Conservation (phyloP, 768 basidiomycete genomes). For the Mycena polygramma region DNA sequence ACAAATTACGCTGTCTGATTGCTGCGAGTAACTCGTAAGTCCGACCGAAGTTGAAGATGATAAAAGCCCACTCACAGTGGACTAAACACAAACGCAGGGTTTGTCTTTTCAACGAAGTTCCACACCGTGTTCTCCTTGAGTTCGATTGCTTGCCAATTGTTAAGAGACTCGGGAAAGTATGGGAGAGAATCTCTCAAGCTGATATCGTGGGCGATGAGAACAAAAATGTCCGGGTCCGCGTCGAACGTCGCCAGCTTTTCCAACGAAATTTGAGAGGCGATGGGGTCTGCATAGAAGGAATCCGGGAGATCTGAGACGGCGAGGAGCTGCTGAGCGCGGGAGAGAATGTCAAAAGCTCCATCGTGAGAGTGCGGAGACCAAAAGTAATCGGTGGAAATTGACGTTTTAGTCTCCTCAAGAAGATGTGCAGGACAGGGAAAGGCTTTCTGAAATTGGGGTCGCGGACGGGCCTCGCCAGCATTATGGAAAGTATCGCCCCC, state of each 20-base stretch:
- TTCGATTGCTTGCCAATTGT: constrained; percentile 21
- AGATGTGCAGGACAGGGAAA: constrained; percentile 35
- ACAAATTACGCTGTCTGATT: not conserved
- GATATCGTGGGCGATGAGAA: constrained; percentile 34
- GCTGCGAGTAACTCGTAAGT: not conserved
- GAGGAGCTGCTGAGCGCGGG: constrained; percentile 28
- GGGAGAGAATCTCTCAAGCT: constrained; percentile 18
- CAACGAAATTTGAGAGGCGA: constrained; percentile 19
- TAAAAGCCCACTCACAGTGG: constrained; percentile 7
- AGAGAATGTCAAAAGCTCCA: constrained; percentile 29
- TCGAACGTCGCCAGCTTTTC: constrained; percentile 35
- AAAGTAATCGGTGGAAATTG: constrained; percentile 32
- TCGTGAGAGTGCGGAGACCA: constrained; percentile 22
- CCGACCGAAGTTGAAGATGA: not conserved
- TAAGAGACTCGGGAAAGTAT: constrained; percentile 24
- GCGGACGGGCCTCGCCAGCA: constrained; percentile 32
- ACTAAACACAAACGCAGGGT: constrained; percentile 24
- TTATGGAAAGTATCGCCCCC: constrained; percentile 37
- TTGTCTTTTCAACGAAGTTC: constrained; percentile 23
- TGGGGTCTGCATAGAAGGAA: constrained; percentile 26
- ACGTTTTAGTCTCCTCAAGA: constrained; percentile 17
- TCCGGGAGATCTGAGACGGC: constrained; percentile 23
- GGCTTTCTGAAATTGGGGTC: constrained; percentile 21
- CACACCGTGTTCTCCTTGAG: constrained; percentile 29
- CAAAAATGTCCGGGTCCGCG: constrained; percentile 33